Conservation (phyloP, 2,329 filamentous ascomycete genomes). For the Neonectria ditissima region DNA sequence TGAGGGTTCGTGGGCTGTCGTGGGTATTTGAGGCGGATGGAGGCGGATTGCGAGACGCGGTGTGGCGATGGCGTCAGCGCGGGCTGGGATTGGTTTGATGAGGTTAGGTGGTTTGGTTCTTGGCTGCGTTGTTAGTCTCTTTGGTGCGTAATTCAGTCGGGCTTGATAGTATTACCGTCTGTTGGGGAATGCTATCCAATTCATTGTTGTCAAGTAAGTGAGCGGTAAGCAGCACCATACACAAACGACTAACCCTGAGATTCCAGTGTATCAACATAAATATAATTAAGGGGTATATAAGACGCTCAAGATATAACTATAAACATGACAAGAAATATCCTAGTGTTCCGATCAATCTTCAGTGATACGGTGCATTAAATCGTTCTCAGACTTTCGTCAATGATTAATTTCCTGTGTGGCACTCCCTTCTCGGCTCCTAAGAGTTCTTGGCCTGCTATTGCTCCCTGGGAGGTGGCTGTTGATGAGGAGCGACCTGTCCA, state of each 20-base stretch:
- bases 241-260: not conserved
- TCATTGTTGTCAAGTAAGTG: not conserved
- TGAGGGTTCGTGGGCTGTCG: constrained; percentile 20
- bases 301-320: not conserved
- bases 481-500: not conserved
- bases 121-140: no score
- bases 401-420: not conserved
- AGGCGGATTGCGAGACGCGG: constrained; percentile 30
- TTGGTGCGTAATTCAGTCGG: no score
- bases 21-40: constrained; percentile 21
- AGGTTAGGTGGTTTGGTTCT: no score
- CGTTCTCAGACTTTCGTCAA: not conserved
- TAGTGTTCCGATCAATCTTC: not conserved
- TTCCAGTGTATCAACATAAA: constrained; percentile 15
- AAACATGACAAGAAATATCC: not conserved
- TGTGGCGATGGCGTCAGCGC: constrained; percentile 35
- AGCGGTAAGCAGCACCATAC: not conserved
- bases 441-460: not conserved
- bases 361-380: not conserved
- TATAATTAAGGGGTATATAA: not conserved
- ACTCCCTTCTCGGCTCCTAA: no score
- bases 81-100: no score
- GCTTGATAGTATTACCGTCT: constrained; percentile 9
- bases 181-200: constrained; percentile 1
- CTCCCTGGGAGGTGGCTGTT: not conserved